These are phyloP conservation scores for Chamaecrista fasciculata DNA, from an alignment of 306 rosid species.

Conservation along the genomic window DNA sequence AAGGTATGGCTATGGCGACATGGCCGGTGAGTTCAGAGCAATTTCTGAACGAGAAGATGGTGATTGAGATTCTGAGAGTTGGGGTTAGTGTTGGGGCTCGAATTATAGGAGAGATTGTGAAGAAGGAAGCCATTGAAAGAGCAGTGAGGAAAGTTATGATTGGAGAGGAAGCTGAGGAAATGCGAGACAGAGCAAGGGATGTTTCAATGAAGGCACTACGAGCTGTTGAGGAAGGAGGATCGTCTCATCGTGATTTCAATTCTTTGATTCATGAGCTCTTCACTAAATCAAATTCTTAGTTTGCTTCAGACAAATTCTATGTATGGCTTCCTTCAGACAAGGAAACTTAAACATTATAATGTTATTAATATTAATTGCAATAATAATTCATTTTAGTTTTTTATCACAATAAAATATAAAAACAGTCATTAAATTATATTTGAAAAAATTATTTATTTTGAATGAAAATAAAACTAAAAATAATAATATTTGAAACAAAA, in stretches of 20 bases:
- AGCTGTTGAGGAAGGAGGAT: conserved; percentile 33
- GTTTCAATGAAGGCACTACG: conserved; percentile 24
- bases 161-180: conserved; percentile 37
- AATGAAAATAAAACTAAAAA: too few relatives aligned
- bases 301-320: too few relatives aligned
- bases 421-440: too few relatives aligned
- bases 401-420: too few relatives aligned
- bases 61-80: conserved; percentile 29
- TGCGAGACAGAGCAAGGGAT: conserved; percentile 34
- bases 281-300: too few relatives aligned
- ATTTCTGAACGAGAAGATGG: conserved; percentile 41
- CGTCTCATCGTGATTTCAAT: conserved; percentile 20
- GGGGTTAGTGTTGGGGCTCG: conserved; percentile 38
- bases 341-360: too few relatives aligned
- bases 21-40: conserved; percentile 42
- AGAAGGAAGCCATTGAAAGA: conserved; percentile 31
- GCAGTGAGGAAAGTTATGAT: conserved; percentile 29
- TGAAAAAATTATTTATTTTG: too few relatives aligned
- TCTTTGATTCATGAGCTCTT: conserved; percentile 26
- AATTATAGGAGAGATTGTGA: conserved; percentile 21
- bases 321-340: too few relatives aligned
- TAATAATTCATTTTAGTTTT: too few relatives aligned
- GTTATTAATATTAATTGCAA: too few relatives aligned
- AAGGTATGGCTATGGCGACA: conserved; percentile 39
- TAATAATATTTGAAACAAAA: too few relatives aligned